Evolutionary conservation across 2,329 filamentous ascomycete genomes (phyloP).

Genomic region (Penicillium polonicum): DNA sequence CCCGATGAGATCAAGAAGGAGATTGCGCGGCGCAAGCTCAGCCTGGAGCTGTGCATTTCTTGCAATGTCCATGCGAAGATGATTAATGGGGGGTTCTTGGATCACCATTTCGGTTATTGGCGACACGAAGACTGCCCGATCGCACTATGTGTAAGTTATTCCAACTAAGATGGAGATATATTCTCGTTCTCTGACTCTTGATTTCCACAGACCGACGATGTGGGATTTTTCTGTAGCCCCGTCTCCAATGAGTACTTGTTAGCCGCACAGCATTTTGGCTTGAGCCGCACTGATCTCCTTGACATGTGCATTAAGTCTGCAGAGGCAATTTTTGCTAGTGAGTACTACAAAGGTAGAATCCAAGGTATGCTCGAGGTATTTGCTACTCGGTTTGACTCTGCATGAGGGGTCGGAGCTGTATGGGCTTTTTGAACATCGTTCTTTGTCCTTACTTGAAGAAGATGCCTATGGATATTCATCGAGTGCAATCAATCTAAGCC

Average conservation of each 20-base stretch:
- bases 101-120: constrained; percentile 80
- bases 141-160: constrained; percentile 63
- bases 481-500: no score
- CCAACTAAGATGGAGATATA: not conserved
- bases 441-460: not conserved
- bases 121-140: constrained; percentile 58
- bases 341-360: constrained; percentile 54
- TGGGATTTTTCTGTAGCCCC: constrained; percentile 75
- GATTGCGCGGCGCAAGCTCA: constrained; percentile 57
- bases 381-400: constrained; percentile 9
- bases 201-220: constrained; percentile 68
- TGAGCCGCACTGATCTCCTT: constrained; percentile 52
- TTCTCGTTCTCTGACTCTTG: not conserved
- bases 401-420: not conserved
- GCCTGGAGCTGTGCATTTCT: constrained; percentile 73
- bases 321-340: constrained; percentile 64
- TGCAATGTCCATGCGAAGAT: constrained; percentile 78
- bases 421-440: no score
- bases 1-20: constrained; percentile 58
- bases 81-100: constrained; percentile 62
- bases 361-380: constrained; percentile 25
- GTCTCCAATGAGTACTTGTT: constrained; percentile 76
- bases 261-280: constrained; percentile 66
- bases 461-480: not conserved
- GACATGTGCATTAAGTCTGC: constrained; percentile 61